Percentiles rank a stretch among this genome's conserved stretches.
These are phyloP conservation scores for Penicillium frequentans DNA, from an alignment of 2,329 filamentous ascomycete genomes.

Conservation along the genomic window DNA sequence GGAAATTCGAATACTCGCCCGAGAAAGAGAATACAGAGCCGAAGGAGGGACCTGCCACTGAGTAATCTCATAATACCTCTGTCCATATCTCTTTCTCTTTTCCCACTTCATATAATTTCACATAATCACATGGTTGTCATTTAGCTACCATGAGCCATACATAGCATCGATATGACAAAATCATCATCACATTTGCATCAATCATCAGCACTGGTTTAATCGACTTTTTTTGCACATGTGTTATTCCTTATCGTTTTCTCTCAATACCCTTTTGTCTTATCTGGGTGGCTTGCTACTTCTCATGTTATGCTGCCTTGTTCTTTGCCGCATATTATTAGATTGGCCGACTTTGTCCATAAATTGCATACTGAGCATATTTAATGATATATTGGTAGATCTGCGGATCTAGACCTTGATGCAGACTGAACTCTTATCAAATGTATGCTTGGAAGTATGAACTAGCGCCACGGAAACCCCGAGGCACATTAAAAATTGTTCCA, in stretches of 20 bases:
- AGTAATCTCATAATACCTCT: conserved; percentile 15
- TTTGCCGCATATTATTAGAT: conserved; percentile 3
- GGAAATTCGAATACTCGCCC: conserved; percentile 23
- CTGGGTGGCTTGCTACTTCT: conserved; percentile 5
- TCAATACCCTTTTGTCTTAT: conserved; percentile 20
- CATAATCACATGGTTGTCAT: background rate
- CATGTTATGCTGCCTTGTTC: background rate
- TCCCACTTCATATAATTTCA: background rate
- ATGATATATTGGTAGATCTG: background rate
- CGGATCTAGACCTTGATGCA: background rate
- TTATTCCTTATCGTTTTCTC: conserved; percentile 4
- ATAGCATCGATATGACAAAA: background rate
- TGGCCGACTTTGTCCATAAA: conserved; percentile 13
- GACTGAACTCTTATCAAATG: too few species aligned
- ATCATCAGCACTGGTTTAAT: conserved; percentile 22
- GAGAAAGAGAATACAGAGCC: conserved; percentile 29
- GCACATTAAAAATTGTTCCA: too few species aligned
- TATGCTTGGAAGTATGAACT: too few species aligned
- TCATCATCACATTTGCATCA: conserved; percentile 5
- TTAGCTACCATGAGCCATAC: background rate
- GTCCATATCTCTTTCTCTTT: background rate
- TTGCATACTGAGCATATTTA: conserved; percentile 13
- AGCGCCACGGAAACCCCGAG: too few species aligned
- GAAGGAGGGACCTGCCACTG: conserved; percentile 18
- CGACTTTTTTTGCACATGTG: conserved; percentile 1